Percentiles rank a stretch among this genome's conserved stretches.
Conservation (phyloP, 2,329 filamentous ascomycete species). For the Hymenoscyphus linearis region DNA sequence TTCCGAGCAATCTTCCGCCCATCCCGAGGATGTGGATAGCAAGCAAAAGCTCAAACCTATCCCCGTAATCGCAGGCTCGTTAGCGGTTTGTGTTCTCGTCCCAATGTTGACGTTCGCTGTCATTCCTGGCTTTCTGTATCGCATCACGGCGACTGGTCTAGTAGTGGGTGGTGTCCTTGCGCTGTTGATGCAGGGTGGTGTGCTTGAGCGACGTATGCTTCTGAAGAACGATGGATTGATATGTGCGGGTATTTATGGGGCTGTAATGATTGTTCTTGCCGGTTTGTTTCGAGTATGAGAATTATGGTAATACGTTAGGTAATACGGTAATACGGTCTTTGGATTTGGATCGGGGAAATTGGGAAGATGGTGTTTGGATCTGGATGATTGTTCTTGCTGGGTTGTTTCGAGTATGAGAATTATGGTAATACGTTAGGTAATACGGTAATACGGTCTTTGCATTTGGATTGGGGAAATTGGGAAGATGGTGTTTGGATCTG, state of each 20-base stretch:
- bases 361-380: not conserved
- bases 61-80: conserved; percentile 37
- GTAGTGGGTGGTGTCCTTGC: conserved; percentile 41
- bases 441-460: too few relatives aligned
- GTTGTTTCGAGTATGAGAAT: not conserved
- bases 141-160: conserved; percentile 52
- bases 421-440: too few relatives aligned
- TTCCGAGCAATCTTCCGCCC: conserved; percentile 12
- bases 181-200: conserved; percentile 20
- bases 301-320: too few relatives aligned
- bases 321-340: too few relatives aligned
- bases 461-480: not conserved
- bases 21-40: conserved; percentile 7
- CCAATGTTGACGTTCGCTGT: conserved; percentile 55
- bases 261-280: conserved; percentile 28
- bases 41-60: conserved; percentile 26
- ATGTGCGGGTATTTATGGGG: conserved; percentile 27
- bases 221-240: conserved; percentile 20
- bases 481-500: not conserved
- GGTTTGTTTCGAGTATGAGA: conserved; percentile 7
- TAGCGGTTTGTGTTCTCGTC: conserved; percentile 49
- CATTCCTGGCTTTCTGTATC: conserved; percentile 50
- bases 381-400: conserved; percentile 29
- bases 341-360: too few relatives aligned
- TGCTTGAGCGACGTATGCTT: conserved; percentile 10